Percentiles rank a stretch among this genome's conserved stretches.
Evolutionary conservation across 345 rosid species (phyloP).

Genomic region (Pugionium dolabratum): DNA sequence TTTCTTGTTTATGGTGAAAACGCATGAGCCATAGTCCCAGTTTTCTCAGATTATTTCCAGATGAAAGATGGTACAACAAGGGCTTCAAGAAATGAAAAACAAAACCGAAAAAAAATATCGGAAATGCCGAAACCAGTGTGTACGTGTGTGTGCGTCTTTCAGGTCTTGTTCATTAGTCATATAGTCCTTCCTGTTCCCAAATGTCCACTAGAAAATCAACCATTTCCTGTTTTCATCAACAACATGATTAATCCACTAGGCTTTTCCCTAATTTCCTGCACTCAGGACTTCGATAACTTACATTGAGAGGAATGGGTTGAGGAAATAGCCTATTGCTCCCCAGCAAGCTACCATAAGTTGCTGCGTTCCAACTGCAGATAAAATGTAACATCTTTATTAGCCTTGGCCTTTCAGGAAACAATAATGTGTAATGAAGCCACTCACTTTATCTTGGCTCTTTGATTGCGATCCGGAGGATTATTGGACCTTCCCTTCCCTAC

Average conservation of each 20-base stretch:
- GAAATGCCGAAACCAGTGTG: slow-evolving; percentile 26
- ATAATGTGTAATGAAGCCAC: slow-evolving; percentile 28
- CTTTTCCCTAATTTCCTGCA: not conserved
- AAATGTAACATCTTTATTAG: not conserved
- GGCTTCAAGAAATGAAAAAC: slow-evolving; percentile 7
- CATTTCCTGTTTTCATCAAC: slow-evolving; percentile 66
- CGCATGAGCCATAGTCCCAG: slow-evolving; percentile 13
- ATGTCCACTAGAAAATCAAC: slow-evolving; percentile 85
- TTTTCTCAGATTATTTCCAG: slow-evolving; percentile 20
- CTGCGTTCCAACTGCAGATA: slow-evolving; percentile 75
- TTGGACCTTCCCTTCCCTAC: slow-evolving; percentile 54
- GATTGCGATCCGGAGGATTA: slow-evolving; percentile 37
- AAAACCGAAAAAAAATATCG: slow-evolving; percentile 19
- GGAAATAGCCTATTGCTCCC: slow-evolving; percentile 87
- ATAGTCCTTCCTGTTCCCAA: slow-evolving; percentile 93
- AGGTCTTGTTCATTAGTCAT: slow-evolving; percentile 53
- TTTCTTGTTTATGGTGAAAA: slow-evolving; percentile 17
- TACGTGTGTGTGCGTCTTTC: slow-evolving; percentile 7
- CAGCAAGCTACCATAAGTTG: slow-evolving; percentile 67
- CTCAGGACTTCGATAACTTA: slow-evolving; percentile 35
- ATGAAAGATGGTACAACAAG: slow-evolving; percentile 27
- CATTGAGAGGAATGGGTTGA: slow-evolving; percentile 75
- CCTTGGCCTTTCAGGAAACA: slow-evolving; percentile 11
- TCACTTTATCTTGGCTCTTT: slow-evolving; percentile 68
- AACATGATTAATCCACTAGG: not conserved